Evolutionary conservation across 2,329 filamentous ascomycete genomes (phyloP), one percentile per base, ranked within the genome.

Genomic region (Fusarium verticillioides): DNA sequence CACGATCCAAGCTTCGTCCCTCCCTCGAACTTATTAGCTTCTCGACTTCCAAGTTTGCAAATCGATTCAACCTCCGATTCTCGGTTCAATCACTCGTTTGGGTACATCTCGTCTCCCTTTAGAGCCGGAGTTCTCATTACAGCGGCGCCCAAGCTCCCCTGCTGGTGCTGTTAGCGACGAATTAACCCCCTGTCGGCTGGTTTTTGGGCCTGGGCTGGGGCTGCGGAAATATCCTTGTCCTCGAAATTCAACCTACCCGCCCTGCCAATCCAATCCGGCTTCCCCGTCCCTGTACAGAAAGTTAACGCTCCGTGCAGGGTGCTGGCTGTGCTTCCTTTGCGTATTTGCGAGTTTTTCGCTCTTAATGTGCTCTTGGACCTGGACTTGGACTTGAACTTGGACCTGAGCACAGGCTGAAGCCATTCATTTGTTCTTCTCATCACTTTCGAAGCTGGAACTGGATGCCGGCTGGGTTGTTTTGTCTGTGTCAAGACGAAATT

Each of bases 261-360:
- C 54, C 66, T 75, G 68, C 68, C 60, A 69, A 74, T 74, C 72
- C 75, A 69, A 74, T 74, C 72, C 75, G 75, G 75, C 69, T 77
- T 77, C 75, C 75, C 75, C 75, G 65, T 67, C 65, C 54, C 63
- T 61, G 46, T 68, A 46, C 21, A 36, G 32, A 66, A 53, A 66
- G 72, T 77, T 61, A 59, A 75, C 71, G 58, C 56, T 70, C 47
- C 56, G 60, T 57, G 73, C 75, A 77, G 69, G 75, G 75, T 66
- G 61, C 72, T 63, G 56, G 42, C 56, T 59, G 56, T 59, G 42
- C 56, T 50, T 43, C 59, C 66, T 56, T 65, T 63, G 73, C 59
- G 70, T 66, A 74, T 66, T 62, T 77, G 73, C 66, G 68, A 77
- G 53, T 77, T 74, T 76, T 69, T 67, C 58, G 64, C 52, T 69